Base-by-base conservation (phyloP, 2,329 filamentous ascomycete species). In the Scedosporium aurantiacum region DNA sequence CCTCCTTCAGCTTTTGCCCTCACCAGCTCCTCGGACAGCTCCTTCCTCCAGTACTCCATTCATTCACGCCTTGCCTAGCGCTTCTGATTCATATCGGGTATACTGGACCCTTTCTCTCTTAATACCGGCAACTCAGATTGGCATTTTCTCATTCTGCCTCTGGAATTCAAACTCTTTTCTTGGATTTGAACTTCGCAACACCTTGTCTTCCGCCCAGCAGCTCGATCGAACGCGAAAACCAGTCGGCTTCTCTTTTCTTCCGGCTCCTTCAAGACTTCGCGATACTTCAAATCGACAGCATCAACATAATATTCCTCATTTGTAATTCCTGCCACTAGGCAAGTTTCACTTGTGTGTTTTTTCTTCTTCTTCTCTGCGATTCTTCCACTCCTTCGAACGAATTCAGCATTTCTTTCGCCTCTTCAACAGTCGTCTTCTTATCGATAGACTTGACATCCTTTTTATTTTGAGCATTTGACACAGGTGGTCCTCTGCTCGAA, bases 401-500 rank as follows among this genome's bases (percentile, higher is more conserved):
- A 28, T 27, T 54, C 54, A 57, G 32, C 54, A 40, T 57, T 28
- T 57, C 14, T 57, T 32, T 37, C 14, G 54, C 21, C 54, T 18
- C 54, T 40, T 57, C 54, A n/a, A 18, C 27, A 10, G 23, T 25
- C 16, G 27, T 37, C 32, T 32, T 57, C 54, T 57, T 37, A 32
- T 57, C 27, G 47, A 60, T 60, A 60, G 58, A 60, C 58, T 54
- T 54, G 28, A 63, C 32, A 63, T 41, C 47, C 60, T 66, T 52
- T 59, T 62, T n/a, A n/a, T n/a, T 68, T 71, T 77, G 78, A 81
- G 77, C 75, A 68, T 87, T 95, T 88, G 89, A 96, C 93, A 87
- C 93, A 85, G 93, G 93, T 84, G 91, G 91, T 94, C 90, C 96
- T 81, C 88, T 95, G 84, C 52, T 57, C 52, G 14, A 37, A 37